Base-by-base conservation (phyloP, 345 rosid genomes). In the Rhodamnia rubescens region DNA sequence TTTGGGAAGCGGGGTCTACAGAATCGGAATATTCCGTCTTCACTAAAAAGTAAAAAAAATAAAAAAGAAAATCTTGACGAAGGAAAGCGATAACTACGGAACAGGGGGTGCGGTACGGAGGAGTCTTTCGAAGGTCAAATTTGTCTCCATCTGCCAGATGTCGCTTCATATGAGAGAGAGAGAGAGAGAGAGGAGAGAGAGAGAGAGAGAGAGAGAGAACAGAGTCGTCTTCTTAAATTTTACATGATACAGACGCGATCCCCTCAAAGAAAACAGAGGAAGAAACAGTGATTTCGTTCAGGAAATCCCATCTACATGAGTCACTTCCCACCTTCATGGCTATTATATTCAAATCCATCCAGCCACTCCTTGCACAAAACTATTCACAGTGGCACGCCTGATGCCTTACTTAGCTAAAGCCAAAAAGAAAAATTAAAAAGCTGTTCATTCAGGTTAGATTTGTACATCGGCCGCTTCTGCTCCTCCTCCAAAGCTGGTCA, bases 401-500 rank as follows among this genome's bases (percentile, higher is more conserved):
- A 5, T 49, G 51, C 78, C 20, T 20, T 50, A 12, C 54, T 36
- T 36, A 36, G 40, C 40, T 83, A 53, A 53, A 53, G 29, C 32
- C 5, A 27, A 56, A 11, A 24, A 11, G 13, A 56, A 58, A 58
- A 58, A 11, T 36, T 36, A 1, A 26, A 22, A 12, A 47, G 61
- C 78, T 56, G 24, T 8, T 16, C 22, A 18, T 57, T 16, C 32
- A 69, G 59, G 29, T 69, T 69, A 69, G 78, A 18, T 32, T 18
- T 69, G 78, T 32, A 20, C 50, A 12, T 64, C 81, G 47, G 53
- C 29, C 50, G 11, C 50, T 6, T 74, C 82, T 47, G 26, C 40
- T 11, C 6, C 87, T 88, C 69, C 84, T 88, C 69, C 84, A 27
- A 84, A 84, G 52, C 57, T 52, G 26, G 83, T 89, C 0, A 90